A percentile compares a stretch with the other conserved stretches of the same genome.
Conservation (phyloP, 2,329 filamentous ascomycete genomes). For the Fusarium floridanum region DNA sequence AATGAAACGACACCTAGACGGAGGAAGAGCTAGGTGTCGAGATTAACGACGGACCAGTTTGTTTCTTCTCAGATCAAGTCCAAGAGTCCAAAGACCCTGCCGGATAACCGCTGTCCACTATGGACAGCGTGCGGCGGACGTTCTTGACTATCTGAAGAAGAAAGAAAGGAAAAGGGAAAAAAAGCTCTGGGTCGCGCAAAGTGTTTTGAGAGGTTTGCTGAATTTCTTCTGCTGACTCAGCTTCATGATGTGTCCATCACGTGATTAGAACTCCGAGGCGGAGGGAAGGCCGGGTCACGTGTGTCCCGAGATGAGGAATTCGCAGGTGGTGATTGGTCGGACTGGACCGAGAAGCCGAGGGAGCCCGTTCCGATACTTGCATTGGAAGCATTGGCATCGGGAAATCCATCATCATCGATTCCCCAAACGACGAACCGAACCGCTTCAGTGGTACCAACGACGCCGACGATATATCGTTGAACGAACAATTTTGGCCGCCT, state of each 20-base stretch:
- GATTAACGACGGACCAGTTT: constrained; percentile 69
- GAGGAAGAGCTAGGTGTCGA: constrained; percentile 60
- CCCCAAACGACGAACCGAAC: constrained; percentile 1
- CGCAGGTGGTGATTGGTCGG: constrained; percentile 53
- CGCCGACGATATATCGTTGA: constrained; percentile 40
- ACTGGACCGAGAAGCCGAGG: constrained; percentile 60
- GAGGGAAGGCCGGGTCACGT: constrained; percentile 43
- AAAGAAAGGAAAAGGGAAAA: constrained; percentile 33
- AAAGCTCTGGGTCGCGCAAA: constrained; percentile 7
- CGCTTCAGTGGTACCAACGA: constrained; percentile 1
- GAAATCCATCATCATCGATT: constrained; percentile 42
- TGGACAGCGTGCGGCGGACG: constrained; percentile 54
- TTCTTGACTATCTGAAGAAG: constrained; percentile 65
- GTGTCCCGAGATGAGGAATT: constrained; percentile 54
- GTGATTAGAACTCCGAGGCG: background rate
- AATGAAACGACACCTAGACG: constrained; percentile 69
- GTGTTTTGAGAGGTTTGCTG: constrained; percentile 19
- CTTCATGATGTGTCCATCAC: constrained; percentile 7
- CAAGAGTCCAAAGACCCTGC: constrained; percentile 53
- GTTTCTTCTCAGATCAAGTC: constrained; percentile 61
- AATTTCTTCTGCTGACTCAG: constrained; percentile 30
- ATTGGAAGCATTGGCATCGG: constrained; percentile 15
- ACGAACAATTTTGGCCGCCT: constrained; percentile 30
- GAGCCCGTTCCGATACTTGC: constrained; percentile 42
- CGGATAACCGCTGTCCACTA: constrained; percentile 49